Conservation (phyloP, 305 asterid genomes). For the Rubia tinctorum region DNA sequence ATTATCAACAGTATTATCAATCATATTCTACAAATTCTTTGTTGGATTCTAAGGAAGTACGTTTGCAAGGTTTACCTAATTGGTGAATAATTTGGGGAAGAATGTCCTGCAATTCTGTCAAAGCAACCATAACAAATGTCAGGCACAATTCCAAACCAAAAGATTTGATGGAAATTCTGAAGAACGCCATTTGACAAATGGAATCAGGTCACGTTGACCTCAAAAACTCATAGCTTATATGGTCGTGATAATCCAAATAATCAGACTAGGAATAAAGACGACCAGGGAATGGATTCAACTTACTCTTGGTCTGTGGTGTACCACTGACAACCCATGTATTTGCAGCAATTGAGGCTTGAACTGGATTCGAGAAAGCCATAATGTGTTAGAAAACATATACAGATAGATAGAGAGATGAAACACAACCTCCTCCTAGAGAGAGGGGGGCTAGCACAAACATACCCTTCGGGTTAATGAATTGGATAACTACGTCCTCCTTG, state of each 20-base stretch:
- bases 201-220: neutral
- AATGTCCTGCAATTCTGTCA: conserved; percentile 81
- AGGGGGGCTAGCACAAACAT: neutral
- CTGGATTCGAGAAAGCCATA: conserved; percentile 10
- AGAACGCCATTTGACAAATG: neutral
- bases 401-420: neutral
- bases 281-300: neutral
- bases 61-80: conserved; percentile 42
- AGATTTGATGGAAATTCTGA: neutral
- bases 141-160: neutral
- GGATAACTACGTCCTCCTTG: conserved; percentile 44
- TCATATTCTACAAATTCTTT: neutral
- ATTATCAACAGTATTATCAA: neutral
- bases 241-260: neutral
- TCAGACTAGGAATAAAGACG: neutral
- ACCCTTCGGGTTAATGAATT: conserved; percentile 58
- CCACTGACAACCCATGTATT: conserved; percentile 38
- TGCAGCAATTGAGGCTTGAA: conserved; percentile 34
- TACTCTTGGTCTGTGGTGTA: conserved; percentile 33
- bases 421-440: neutral
- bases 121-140: neutral
- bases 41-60: neutral
- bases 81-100: conserved; percentile 90
- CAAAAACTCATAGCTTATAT: neutral
- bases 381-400: neutral